Conservation (phyloP, 2,329 filamentous ascomycete species). For the Rhinocladiella similis region DNA sequence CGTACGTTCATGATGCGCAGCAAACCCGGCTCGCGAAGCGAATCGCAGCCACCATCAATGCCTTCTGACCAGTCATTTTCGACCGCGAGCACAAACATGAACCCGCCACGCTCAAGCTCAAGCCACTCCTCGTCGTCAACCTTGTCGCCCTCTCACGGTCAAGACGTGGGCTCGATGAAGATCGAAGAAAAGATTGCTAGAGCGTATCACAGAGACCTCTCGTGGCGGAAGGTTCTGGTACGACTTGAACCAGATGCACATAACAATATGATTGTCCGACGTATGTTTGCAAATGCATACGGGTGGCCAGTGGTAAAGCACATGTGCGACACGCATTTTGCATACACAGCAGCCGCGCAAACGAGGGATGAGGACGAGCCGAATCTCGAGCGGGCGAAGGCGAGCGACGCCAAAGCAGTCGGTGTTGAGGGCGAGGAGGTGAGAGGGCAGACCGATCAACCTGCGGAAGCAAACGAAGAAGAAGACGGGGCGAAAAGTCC, state of each 20-base stretch:
- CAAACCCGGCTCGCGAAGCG: conserved; percentile 3
- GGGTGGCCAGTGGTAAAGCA: conserved; percentile 98
- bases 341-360: conserved; percentile 66
- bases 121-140: conserved; percentile 26
- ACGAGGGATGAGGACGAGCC: conserved; percentile 68
- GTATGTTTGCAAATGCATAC: conserved; percentile 96
- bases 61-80: not conserved
- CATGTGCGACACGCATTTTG: conserved; percentile 91
- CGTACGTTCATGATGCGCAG: conserved; percentile 37
- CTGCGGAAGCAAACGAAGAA: conserved; percentile 18
- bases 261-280: conserved; percentile 95
- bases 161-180: conserved; percentile 62
- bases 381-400: conserved; percentile 68
- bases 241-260: conserved; percentile 95
- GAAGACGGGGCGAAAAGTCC: not conserved
- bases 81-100: not conserved
- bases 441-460: conserved; percentile 41
- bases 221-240: conserved; percentile 96
- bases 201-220: conserved; percentile 86
- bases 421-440: conserved; percentile 66
- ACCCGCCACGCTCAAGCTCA: conserved; percentile 3
- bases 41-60: conserved; percentile 3
- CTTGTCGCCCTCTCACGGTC: conserved; percentile 46
- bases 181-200: conserved; percentile 98
- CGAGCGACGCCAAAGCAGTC: conserved; percentile 53